These are phyloP conservation scores for Arthrocladium fulminans DNA, from an alignment of 2,329 filamentous ascomycete species.

Conservation along the genomic window DNA sequence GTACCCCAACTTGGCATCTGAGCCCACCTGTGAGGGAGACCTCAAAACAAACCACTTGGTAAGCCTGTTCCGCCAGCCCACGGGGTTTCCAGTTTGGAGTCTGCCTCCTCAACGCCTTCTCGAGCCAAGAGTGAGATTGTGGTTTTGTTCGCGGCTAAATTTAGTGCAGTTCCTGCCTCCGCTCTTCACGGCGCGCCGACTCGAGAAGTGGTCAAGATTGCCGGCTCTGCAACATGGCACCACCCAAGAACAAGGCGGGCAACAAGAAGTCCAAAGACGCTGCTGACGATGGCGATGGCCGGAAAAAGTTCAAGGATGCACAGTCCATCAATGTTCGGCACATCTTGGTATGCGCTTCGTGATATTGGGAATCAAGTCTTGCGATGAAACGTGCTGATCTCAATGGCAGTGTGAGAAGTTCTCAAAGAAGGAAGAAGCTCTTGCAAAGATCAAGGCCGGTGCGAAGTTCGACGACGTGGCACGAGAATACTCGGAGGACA, in stretches of 20 bases:
- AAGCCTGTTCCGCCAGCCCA: too few species aligned
- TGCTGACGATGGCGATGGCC: constrained; percentile 26
- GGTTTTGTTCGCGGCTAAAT: too few species aligned
- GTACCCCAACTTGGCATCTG: too few species aligned
- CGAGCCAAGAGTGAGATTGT: too few species aligned
- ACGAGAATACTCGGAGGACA: constrained; percentile 56
- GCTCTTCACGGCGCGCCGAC: constrained; percentile 29
- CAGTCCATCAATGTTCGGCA: constrained; percentile 58
- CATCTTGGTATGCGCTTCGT: constrained; percentile 42
- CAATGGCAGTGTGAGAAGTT: constrained; percentile 49
- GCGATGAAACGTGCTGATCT: neutral
- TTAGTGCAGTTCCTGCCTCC: neutral
- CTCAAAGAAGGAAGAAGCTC: constrained; percentile 56
- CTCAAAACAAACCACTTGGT: too few species aligned
- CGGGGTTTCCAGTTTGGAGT: too few species aligned
- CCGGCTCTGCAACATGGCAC: constrained; percentile 3
- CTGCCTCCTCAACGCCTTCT: too few species aligned
- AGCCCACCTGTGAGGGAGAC: too few species aligned
- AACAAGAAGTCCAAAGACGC: constrained; percentile 35
- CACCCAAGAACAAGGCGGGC: constrained; percentile 19
- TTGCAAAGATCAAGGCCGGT: constrained; percentile 51
- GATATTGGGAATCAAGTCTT: neutral
- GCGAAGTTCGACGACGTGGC: constrained; percentile 58
- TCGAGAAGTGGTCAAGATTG: constrained; percentile 31
- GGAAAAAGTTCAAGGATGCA: constrained; percentile 45